These are phyloP conservation scores for Penicillium cinerascens DNA, from an alignment of 495 filamentous ascomycete species.

Conservation along the genomic window DNA sequence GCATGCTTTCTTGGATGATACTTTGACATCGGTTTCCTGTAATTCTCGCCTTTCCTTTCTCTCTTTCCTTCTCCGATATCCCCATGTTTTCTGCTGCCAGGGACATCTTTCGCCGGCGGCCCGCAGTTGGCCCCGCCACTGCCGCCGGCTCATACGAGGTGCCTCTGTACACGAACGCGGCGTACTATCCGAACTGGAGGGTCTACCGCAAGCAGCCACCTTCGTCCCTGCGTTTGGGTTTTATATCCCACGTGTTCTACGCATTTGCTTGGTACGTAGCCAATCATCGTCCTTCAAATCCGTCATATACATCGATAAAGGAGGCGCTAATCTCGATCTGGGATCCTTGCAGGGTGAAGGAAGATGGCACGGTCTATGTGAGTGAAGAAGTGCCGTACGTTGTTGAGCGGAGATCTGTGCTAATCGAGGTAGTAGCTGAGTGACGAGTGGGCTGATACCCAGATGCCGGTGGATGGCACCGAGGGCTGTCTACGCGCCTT, in stretches of 20 bases:
- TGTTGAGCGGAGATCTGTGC: conserved; percentile 1
- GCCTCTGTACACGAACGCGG: conserved; percentile 60
- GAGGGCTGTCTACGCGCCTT: conserved; percentile 77
- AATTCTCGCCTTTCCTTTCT: neutral
- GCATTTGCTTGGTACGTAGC: conserved; percentile 68
- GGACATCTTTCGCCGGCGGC: conserved; percentile 19
- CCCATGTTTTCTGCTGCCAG: conserved; percentile 22
- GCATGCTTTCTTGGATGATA: neutral
- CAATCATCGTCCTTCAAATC: conserved; percentile 14
- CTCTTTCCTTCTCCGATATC: neutral
- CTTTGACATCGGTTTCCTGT: neutral
- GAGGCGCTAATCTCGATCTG: conserved; percentile 29
- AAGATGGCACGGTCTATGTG: conserved; percentile 82
- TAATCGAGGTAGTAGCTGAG: conserved; percentile 57
- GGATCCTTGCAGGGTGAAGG: conserved; percentile 56
- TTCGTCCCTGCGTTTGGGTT: conserved; percentile 65
- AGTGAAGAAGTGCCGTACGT: conserved; percentile 9
- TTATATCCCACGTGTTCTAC: conserved; percentile 80
- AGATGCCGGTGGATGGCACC: conserved; percentile 74
- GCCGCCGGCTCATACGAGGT: conserved; percentile 36
- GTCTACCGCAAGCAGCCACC: conserved; percentile 77
- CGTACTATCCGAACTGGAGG: conserved; percentile 88
- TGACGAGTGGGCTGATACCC: conserved; percentile 80
- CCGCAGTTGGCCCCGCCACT: conserved; percentile 18
- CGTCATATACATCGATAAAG: conserved; percentile 20